Evolutionary conservation across 2,329 filamentous ascomycete genomes (phyloP), one percentile per base, ranked within the genome.

Genomic region (Pseudocercospora macadamiae): DNA sequence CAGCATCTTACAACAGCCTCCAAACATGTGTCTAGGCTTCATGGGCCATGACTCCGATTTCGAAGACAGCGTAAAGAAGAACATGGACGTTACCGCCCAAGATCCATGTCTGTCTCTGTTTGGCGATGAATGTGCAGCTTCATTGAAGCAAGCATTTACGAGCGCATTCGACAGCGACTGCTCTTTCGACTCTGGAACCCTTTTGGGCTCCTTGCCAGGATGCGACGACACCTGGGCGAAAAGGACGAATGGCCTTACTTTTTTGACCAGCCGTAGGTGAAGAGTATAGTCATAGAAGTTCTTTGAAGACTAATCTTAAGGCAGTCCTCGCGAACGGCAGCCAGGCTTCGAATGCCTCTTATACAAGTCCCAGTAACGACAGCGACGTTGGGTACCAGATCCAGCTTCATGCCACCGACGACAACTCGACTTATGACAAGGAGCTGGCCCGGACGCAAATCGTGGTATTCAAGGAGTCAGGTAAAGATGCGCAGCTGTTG

Each of bases 21-120:
- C 52, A 25, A 55, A 55, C 16, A 55, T 55, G 52, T 55, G 52
- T 14, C 36, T 55, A n/a, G 52, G 52, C 5, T 32, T 48, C 10
- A 48, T 55, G 52, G 19, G 52, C 14, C 25, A 18, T 4, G 37
- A 25, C 16, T 21, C 52, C 9, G 52, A 55, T 16, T 55, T 55
- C 9, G 10, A 19, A 9, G 52, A 55, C 5, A 34, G 42, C 2
- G 52, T 55, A 7, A 55, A 55, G 52, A 37, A 47, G 28, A 2
- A 14, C 2, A 55, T 55, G 52, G 37, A 55, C 6, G 14, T 55
- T 18, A 3, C 14, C 12, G 37, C 52, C 1, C 18, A 28, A 25
- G 42, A 37, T 16, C 39, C 39, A 1, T 55, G 52, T 3, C 18
- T 34, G 25, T 47, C 25, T 34, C 37, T 55, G 7, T 6, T 55